Conservation (phyloP, 2,329 filamentous ascomycete species). For the Coniochaeta pulveracea region DNA sequence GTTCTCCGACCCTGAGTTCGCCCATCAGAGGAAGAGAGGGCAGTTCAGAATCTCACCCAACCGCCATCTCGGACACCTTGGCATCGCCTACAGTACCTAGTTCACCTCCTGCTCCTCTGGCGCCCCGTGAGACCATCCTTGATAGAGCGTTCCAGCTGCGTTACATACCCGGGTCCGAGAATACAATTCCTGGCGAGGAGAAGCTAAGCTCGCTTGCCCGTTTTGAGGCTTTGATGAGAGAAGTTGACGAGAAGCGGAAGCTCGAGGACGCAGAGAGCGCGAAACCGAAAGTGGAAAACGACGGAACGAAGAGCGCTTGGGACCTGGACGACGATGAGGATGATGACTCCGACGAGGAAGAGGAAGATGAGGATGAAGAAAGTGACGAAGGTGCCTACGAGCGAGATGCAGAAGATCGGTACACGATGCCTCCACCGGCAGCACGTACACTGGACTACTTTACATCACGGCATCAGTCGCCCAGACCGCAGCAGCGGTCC, state of each 20-base stretch:
- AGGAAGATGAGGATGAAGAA: constrained; percentile 28
- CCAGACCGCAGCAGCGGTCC: constrained; percentile 14
- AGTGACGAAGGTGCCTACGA: constrained; percentile 23
- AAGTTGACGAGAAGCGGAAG: constrained; percentile 40
- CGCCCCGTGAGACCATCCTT: constrained; percentile 52
- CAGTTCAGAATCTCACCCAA: constrained; percentile 39
- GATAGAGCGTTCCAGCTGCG: constrained; percentile 55
- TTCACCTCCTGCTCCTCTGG: constrained; percentile 40
- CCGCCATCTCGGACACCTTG: constrained; percentile 16
- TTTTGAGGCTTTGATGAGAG: constrained; percentile 55
- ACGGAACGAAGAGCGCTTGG: constrained; percentile 35
- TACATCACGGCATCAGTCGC: constrained; percentile 26
- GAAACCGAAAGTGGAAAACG: constrained; percentile 10
- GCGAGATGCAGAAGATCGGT: constrained; percentile 12
- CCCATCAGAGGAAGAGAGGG: constrained; percentile 43
- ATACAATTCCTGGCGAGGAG: constrained; percentile 43
- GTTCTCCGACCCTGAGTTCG: constrained; percentile 46
- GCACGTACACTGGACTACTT: constrained; percentile 41
- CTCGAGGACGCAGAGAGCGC: constrained; percentile 23
- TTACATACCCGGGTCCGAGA: constrained; percentile 49
- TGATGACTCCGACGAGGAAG: constrained; percentile 25
- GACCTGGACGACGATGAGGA: constrained; percentile 34
- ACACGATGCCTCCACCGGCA: constrained; percentile 17
- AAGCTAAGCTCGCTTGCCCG: constrained; percentile 53
- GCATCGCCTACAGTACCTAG: constrained; percentile 27